phyloP scores from a whole-genome alignment of 345 rosid genomes.

The Carallia pectinifolia region DNA sequence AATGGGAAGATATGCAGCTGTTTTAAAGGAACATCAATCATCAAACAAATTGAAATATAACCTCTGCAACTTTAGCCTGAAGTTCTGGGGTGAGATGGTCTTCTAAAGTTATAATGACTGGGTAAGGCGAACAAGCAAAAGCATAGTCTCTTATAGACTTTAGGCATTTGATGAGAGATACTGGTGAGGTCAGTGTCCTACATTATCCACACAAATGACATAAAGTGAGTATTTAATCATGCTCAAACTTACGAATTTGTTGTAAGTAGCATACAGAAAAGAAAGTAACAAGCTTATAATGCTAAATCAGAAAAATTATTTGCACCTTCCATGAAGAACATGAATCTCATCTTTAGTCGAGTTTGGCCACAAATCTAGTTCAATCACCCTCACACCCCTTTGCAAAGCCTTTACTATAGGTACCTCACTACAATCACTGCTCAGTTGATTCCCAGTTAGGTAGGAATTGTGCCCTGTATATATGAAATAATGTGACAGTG shows the following conservation, averaged over 20 bases:
- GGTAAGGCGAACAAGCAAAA: constrained; percentile 72
- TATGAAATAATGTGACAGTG: constrained; percentile 84
- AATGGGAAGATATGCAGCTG: neutral
- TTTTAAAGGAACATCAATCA: constrained; percentile 12
- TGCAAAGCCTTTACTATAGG: constrained; percentile 76
- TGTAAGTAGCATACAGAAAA: neutral
- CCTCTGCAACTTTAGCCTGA: constrained; percentile 88
- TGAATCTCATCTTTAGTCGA: constrained; percentile 57
- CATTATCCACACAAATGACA: neutral
- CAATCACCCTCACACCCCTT: constrained; percentile 87
- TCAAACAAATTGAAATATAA: constrained; percentile 12
- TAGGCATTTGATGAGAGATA: constrained; percentile 63
- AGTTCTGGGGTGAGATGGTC: constrained; percentile 86
- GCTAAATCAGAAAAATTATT: neutral
- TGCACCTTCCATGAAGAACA: constrained; percentile 90
- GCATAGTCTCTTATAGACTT: constrained; percentile 71
- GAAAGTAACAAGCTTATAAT: neutral
- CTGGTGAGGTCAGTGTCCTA: constrained; percentile 90
- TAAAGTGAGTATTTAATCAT: neutral
- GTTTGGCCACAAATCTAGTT: constrained; percentile 97
- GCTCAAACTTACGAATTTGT: neutral
- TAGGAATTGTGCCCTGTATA: constrained; percentile 94
- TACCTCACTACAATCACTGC: constrained; percentile 89
- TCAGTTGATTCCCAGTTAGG: constrained; percentile 87
- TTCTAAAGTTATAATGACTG: constrained; percentile 90